Evolutionary conservation across 805 yeast genomes (phyloP).

Genomic region (Candida lessepsii): DNA sequence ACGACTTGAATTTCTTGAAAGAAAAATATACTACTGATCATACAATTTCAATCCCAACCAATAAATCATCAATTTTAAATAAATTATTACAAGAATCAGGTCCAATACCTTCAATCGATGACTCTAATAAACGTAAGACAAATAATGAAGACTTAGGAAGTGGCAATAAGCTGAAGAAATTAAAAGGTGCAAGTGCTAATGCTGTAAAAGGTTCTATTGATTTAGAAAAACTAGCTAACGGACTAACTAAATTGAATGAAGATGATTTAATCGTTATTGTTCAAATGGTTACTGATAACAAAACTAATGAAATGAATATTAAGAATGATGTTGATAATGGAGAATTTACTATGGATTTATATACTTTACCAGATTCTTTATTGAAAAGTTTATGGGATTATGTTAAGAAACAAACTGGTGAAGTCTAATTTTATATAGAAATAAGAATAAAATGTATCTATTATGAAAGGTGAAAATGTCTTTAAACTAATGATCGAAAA

Average conservation of each 20-base stretch:
- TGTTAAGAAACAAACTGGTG: conserved; percentile 66
- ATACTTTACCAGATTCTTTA: conserved; percentile 86
- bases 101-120: conserved; percentile 54
- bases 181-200: conserved; percentile 41
- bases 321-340: conserved; percentile 96
- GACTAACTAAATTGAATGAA: conserved; percentile 81
- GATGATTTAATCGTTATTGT: conserved; percentile 93
- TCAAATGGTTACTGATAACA: conserved; percentile 96
- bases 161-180: conserved; percentile 46
- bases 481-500: too few relatives aligned
- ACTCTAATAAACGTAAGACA: conserved; percentile 24
- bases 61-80: conserved; percentile 65
- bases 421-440: conserved; percentile 16
- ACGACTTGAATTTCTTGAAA: conserved; percentile 83
- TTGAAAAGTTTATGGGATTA: conserved; percentile 93
- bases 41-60: conserved; percentile 69
- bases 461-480: too few relatives aligned
- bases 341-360: conserved; percentile 94
- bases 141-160: conserved; percentile 17
- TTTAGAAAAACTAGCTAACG: conserved; percentile 86
- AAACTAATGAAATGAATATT: conserved; percentile 91
- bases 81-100: conserved; percentile 79
- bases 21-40: conserved; percentile 80
- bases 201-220: conserved; percentile 77
- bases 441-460: conserved; percentile 3